Percentiles rank a stretch among this genome's conserved stretches.
These are phyloP conservation scores for Lumnitzera racemosa DNA, from an alignment of 345 rosid genomes.

Conservation along the genomic window DNA sequence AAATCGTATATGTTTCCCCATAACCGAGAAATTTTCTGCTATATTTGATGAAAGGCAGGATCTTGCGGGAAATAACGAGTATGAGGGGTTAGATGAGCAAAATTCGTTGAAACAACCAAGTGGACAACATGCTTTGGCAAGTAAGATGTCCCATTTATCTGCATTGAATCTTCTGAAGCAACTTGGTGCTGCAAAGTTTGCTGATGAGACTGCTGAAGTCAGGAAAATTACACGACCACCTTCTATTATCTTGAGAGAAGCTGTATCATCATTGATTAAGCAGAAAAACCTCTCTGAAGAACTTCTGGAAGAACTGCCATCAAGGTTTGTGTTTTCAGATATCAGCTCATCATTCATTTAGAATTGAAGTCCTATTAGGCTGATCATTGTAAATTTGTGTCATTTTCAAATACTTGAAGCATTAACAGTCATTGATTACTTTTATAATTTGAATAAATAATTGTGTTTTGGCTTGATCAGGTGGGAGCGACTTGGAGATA, in stretches of 20 bases:
- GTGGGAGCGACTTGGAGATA: constrained; percentile 90
- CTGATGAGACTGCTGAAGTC: constrained; percentile 43
- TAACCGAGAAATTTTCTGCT: constrained; percentile 50
- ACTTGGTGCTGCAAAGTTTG: constrained; percentile 42
- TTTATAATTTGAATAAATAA: not conserved
- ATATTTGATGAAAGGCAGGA: constrained; percentile 31
- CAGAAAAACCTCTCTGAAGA: constrained; percentile 40
- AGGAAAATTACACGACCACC: constrained; percentile 57
- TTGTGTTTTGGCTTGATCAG: constrained; percentile 23
- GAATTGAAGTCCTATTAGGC: too few species aligned
- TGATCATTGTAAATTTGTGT: constrained; percentile 6
- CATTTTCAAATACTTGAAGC: not conserved
- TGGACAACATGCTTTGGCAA: constrained; percentile 21
- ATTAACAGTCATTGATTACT: not conserved
- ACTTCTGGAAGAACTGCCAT: constrained; percentile 63
- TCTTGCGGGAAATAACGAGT: constrained; percentile 11
- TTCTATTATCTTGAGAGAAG: constrained; percentile 49
- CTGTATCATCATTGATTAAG: constrained; percentile 39
- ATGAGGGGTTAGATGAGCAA: constrained; percentile 21
- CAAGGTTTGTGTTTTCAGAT: constrained; percentile 36
- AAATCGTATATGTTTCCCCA: constrained; percentile 63
- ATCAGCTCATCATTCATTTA: not conserved
- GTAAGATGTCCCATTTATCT: constrained; percentile 36
- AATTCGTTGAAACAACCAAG: constrained; percentile 14
- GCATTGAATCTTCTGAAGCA: constrained; percentile 58